A percentile compares a stretch with the other conserved stretches of the same genome.
Conservation (phyloP, 129 eudicot genomes). For the Centella asiatica region DNA sequence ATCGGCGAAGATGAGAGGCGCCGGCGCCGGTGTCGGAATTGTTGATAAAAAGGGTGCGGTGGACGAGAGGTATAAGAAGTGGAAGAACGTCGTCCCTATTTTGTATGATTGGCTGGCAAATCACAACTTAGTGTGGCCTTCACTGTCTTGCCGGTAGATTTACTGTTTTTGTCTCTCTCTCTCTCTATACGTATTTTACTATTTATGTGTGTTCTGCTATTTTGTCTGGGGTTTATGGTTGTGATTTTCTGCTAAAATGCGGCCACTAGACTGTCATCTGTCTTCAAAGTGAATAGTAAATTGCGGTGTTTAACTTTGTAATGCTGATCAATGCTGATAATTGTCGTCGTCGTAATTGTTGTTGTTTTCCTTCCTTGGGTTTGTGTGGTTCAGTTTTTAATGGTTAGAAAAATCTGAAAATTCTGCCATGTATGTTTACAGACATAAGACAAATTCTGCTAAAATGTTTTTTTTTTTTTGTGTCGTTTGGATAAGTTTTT, state of each 20-base stretch:
- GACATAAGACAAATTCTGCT: too few species aligned
- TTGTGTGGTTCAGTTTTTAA: too few species aligned
- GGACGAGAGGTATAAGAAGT: slow-evolving; percentile 60
- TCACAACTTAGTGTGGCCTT: slow-evolving; percentile 94
- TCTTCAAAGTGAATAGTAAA: too few species aligned
- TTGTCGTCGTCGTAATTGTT: too few species aligned
- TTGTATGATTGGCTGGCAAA: slow-evolving; percentile 93
- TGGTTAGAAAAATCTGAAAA: too few species aligned
- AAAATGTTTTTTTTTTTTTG: too few species aligned
- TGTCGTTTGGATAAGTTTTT: background rate
- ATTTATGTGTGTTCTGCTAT: background rate
- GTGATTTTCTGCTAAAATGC: background rate
- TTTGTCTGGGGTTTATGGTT: slow-evolving; percentile 18
- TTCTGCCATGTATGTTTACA: too few species aligned
- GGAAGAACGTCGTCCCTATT: slow-evolving; percentile 77
- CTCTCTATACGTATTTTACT: too few species aligned
- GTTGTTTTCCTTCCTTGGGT: too few species aligned
- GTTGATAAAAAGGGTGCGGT: slow-evolving; percentile 27
- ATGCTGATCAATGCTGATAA: too few species aligned
- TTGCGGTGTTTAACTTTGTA: background rate
- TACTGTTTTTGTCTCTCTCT: background rate
- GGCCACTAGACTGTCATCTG: background rate
- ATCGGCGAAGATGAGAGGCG: slow-evolving; percentile 31
- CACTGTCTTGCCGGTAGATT: slow-evolving; percentile 91
- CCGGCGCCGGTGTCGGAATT: slow-evolving; percentile 3